Percentiles rank a stretch among this genome's conserved stretches.
phyloP scores from a whole-genome alignment of 2,329 filamentous ascomycete genomes.

The Colletotrichum destructivum region DNA sequence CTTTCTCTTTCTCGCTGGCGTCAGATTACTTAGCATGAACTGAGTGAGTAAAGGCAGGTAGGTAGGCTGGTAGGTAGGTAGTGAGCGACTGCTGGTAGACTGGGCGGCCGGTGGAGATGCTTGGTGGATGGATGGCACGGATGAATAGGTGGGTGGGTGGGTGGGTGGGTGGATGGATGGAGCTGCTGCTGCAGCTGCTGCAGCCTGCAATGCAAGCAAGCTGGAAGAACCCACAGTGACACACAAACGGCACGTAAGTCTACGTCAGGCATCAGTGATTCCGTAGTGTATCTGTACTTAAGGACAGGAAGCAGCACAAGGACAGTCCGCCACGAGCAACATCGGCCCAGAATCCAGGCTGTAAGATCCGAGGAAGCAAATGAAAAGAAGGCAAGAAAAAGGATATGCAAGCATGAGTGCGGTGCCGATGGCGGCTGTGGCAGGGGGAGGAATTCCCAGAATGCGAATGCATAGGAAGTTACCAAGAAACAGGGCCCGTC shows the following conservation, averaged over 20 bases:
- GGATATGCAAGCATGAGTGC: no score
- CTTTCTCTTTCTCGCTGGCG: background rate
- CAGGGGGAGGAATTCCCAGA: no score
- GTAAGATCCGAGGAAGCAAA: no score
- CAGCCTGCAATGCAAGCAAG: background rate
- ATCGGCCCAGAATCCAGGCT: background rate
- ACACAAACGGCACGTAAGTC: background rate
- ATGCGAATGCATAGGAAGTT: background rate
- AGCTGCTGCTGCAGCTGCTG: background rate
- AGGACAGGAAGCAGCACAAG: background rate
- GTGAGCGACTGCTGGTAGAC: no score
- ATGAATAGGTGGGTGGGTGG: background rate
- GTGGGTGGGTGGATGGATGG: background rate
- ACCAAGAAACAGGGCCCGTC: background rate
- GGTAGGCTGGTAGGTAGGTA: background rate
- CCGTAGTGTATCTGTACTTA: background rate
- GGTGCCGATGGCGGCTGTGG: no score
- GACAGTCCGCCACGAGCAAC: slow-evolving; percentile 8
- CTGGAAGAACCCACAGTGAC: slow-evolving; percentile 13
- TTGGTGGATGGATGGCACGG: background rate
- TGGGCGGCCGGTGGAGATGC: no score
- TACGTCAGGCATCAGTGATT: background rate
- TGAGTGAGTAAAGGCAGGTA: background rate
- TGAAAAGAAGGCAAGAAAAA: no score
- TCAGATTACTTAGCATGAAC: background rate